Evolutionary conservation across 192 early-diverging fungal species (phyloP).

Genomic region (Backusella macrospora): DNA sequence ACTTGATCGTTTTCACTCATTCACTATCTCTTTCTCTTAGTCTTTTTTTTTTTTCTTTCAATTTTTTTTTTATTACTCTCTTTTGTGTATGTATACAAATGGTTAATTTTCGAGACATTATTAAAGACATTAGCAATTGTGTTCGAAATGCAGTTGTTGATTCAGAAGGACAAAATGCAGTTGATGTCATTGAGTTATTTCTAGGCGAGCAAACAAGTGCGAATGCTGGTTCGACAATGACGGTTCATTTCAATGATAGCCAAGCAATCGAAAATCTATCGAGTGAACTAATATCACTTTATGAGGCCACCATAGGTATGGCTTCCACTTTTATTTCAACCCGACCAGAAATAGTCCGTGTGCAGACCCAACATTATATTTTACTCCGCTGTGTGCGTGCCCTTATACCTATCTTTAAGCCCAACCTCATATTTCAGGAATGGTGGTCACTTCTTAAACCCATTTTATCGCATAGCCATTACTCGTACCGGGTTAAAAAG

Average conservation of each 20-base stretch:
- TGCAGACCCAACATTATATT: slow-evolving; percentile 30
- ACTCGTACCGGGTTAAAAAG: slow-evolving; percentile 20
- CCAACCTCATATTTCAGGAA: slow-evolving; percentile 24
- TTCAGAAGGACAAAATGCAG: slow-evolving; percentile 15
- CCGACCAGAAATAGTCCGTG: background rate
- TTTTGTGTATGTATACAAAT: no score
- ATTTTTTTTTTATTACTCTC: no score
- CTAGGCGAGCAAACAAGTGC: slow-evolving; percentile 28
- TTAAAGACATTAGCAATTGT: background rate
- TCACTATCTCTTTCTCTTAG: no score
- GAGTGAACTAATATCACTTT: slow-evolving; percentile 24
- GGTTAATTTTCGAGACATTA: background rate
- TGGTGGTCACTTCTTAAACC: slow-evolving; percentile 31
- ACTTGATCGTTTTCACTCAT: background rate
- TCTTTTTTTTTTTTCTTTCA: no score
- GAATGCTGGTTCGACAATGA: background rate
- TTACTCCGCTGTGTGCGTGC: slow-evolving; percentile 23
- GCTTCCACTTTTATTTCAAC: slow-evolving; percentile 25
- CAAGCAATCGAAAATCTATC: slow-evolving; percentile 36
- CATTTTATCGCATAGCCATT: slow-evolving; percentile 25
- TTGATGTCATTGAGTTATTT: slow-evolving; percentile 35
- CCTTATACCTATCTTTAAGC: slow-evolving; percentile 29
- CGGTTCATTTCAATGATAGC: background rate
- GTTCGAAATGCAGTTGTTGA: slow-evolving; percentile 9
- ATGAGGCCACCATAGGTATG: background rate